phyloP scores from a whole-genome alignment of 208 protist species.

The Blastocrithidia nonstop region DNA sequence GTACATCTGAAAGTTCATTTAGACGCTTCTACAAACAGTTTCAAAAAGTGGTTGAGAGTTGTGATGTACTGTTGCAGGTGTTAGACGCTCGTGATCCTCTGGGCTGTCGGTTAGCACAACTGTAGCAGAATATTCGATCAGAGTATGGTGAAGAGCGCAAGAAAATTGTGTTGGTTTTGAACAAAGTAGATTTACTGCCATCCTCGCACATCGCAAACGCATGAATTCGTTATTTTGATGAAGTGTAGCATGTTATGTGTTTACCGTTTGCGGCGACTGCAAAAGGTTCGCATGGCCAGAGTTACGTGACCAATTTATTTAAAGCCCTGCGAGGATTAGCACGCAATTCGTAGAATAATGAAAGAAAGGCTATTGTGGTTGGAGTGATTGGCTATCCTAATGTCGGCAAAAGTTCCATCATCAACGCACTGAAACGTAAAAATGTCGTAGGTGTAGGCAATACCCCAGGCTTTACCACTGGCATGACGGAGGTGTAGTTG shows the following conservation, averaged over 20 bases:
- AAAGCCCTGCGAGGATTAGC: conserved; percentile 83
- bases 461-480: conserved; percentile 91
- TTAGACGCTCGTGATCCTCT: conserved; percentile 95
- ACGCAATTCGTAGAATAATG: conserved; percentile 28
- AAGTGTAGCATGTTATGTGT: conserved; percentile 56
- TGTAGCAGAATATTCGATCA: conserved; percentile 88
- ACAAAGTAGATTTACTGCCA: conserved; percentile 96
- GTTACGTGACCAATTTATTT: conserved; percentile 74
- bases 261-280: conserved; percentile 83
- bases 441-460: conserved; percentile 83
- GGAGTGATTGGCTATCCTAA: conserved; percentile 97
- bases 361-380: conserved; percentile 87
- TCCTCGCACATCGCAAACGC: conserved; percentile 77
- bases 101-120: conserved; percentile 85
- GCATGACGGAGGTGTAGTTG: conserved; percentile 90
- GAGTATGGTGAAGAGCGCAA: conserved; percentile 84
- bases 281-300: conserved; percentile 35
- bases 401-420: conserved; percentile 95
- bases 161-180: conserved; percentile 90
- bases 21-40: conserved; percentile 85
- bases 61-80: conserved; percentile 95
- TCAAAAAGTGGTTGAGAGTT: conserved; percentile 79
- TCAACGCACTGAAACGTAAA: conserved; percentile 94
- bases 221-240: conserved; percentile 80
- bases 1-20: conserved; percentile 37